A percentile compares a stretch with the other conserved stretches of the same genome.
phyloP scores from a whole-genome alignment of 257 asterid genomes.

The Salvia splendens region DNA sequence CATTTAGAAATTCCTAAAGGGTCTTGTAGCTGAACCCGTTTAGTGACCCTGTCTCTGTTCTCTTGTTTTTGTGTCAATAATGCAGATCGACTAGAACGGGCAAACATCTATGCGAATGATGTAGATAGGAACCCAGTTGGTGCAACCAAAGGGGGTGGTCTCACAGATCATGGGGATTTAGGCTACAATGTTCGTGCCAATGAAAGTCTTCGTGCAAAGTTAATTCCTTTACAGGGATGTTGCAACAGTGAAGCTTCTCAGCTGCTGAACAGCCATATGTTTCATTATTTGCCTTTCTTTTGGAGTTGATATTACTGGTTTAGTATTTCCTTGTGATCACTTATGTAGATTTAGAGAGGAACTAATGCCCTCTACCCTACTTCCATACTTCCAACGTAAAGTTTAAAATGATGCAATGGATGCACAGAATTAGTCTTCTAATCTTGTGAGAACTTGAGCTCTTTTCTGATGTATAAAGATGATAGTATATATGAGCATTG shows the following conservation, averaged over 20 bases:
- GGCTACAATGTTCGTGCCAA: conserved; percentile 46
- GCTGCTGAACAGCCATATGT: conserved; percentile 72
- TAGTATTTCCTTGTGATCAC: conserved; percentile 7
- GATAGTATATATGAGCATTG: not conserved
- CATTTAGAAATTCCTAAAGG: conserved; percentile 13
- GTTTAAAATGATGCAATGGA: conserved; percentile 18
- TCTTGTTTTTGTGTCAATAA: conserved; percentile 27
- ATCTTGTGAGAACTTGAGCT: not conserved
- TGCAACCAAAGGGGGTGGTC: conserved; percentile 48
- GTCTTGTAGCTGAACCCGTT: conserved; percentile 14
- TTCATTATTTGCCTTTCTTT: conserved; percentile 15
- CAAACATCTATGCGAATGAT: conserved; percentile 58
- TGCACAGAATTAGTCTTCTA: not conserved
- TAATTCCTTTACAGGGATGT: conserved; percentile 72
- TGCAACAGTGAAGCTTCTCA: conserved; percentile 69
- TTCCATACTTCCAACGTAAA: conserved; percentile 8
- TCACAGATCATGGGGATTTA: conserved; percentile 57
- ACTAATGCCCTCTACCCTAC: not conserved
- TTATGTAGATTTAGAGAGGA: conserved; percentile 7
- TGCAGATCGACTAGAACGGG: conserved; percentile 77
- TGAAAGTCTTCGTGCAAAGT: conserved; percentile 47
- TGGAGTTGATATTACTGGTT: conserved; percentile 27
- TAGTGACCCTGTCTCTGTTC: conserved; percentile 10
- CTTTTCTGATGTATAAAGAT: conserved; percentile 1
- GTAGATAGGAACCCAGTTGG: conserved; percentile 62